phyloP scores from a whole-genome alignment of 1,284 basidiomycete species.

The Lentinula novae-zelandiae region DNA sequence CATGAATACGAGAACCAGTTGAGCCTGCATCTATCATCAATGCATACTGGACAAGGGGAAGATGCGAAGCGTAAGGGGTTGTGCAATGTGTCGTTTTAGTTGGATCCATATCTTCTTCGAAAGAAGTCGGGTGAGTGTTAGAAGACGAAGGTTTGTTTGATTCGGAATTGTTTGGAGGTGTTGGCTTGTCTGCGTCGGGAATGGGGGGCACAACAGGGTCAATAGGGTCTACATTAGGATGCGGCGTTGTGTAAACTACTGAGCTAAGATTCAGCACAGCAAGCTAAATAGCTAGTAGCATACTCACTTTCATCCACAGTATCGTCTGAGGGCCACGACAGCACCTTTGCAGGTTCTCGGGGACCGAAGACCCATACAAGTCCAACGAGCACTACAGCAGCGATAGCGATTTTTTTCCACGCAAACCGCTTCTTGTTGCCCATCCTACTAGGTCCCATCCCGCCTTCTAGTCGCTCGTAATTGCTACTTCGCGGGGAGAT shows the following conservation, averaged over 20 bases:
- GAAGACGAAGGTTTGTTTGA: not conserved
- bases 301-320: not conserved
- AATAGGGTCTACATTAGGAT: not conserved
- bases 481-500: constrained; percentile 43
- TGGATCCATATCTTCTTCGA: constrained; percentile 62
- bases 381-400: constrained; percentile 48
- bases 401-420: constrained; percentile 71
- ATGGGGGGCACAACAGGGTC: not conserved
- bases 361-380: constrained; percentile 66
- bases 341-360: constrained; percentile 30
- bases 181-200: not conserved
- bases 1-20: constrained; percentile 94
- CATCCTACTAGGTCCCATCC: constrained; percentile 44
- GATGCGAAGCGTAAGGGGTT: constrained; percentile 41
- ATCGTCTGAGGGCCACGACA: constrained; percentile 22
- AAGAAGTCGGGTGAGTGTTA: constrained; percentile 39
- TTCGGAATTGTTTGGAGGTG: not conserved
- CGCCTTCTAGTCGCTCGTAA: constrained; percentile 65
- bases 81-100: constrained; percentile 67
- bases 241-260: not conserved
- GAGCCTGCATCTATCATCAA: constrained; percentile 99
- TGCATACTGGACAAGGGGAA: constrained; percentile 82
- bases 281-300: not conserved
- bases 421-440: constrained; percentile 29
- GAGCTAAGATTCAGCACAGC: not conserved